phyloP scores from a whole-genome alignment of 768 basidiomycete species.

The Mycena maculata region DNA sequence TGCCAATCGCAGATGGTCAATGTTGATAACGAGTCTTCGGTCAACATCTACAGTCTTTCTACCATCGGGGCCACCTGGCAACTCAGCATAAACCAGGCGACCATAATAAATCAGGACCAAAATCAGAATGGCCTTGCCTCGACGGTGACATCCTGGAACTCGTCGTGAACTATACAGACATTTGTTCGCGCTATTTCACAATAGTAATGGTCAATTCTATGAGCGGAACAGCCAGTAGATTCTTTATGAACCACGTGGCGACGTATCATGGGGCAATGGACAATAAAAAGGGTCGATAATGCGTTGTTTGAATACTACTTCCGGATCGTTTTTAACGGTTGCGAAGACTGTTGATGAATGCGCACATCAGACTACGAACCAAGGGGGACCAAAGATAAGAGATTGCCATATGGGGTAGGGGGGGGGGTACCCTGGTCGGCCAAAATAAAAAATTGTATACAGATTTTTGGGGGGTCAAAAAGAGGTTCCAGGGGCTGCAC shows the following conservation, averaged over 20 bases:
- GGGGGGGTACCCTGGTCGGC: too few relatives aligned
- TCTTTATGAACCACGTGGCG: slow-evolving; percentile 37
- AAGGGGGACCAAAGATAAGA: too few relatives aligned
- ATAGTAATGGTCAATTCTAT: slow-evolving; percentile 35
- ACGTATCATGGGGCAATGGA: slow-evolving; percentile 28
- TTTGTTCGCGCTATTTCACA: slow-evolving; percentile 15
- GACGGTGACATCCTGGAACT: slow-evolving; percentile 28
- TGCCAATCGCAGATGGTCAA: slow-evolving; percentile 72
- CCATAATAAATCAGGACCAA: slow-evolving; percentile 59
- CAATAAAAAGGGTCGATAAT: slow-evolving; percentile 11
- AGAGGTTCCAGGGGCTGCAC: too few relatives aligned
- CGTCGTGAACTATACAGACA: slow-evolving; percentile 14
- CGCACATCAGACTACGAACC: neutral
- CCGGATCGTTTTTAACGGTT: slow-evolving; percentile 15
- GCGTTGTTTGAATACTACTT: slow-evolving; percentile 24
- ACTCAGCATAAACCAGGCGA: slow-evolving; percentile 61
- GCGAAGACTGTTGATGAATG: slow-evolving; percentile 10
- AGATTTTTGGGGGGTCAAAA: too few relatives aligned
- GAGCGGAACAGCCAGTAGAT: slow-evolving; percentile 34
- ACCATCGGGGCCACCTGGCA: slow-evolving; percentile 67
- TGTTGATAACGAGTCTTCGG: slow-evolving; percentile 60
- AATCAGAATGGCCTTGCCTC: slow-evolving; percentile 57
- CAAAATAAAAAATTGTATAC: too few relatives aligned
- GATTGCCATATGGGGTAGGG: too few relatives aligned
- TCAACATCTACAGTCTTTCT: slow-evolving; percentile 68